Base-by-base conservation (phyloP, 1,284 basidiomycete genomes). In the Phaffia rhodozyma region DNA sequence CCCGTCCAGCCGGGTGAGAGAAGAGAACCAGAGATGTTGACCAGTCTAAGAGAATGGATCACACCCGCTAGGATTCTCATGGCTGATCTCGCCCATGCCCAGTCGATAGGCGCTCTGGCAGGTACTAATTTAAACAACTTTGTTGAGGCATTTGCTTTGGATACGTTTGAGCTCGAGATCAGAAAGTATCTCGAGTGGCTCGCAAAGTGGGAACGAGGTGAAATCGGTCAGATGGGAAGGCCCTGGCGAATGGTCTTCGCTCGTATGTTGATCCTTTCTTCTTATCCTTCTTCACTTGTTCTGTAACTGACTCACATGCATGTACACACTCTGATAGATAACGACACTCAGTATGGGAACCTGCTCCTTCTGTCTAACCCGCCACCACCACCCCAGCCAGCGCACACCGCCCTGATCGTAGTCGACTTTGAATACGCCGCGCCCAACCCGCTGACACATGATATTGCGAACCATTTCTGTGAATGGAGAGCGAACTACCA, bases 361-460 rank as follows among this genome's bases (percentile, higher is more conserved):
- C 76, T 96, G n/a, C 77, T 96, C 65, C 79, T 83, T 69, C 78
- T 92, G 68, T 85, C 81, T 53, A 77, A 78, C 54, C 76, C 80
- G 29, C 67, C 74, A 0, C 79, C 82, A 60, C 78, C 81, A 7
- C 69, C 71, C 18, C 70, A 71, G 7, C 76, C 77, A 1, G 69
- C 72, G n/a, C 77, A 78, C 68, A 75, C 77, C 63, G 65, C 70
- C 25, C 85, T 93, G 70, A 88, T 93, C 72, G 89, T 96, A 48
- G 89, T 96, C 68, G 91, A 96, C 76, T 96, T 94, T 73, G 92
- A 97, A 77, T 97, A 96, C 72, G 89, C 91, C 9, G 81, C 85
- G 0, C 86, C 87, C 2, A 96, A 94, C 73, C 84, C 89, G 32
- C 84, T 90, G 3, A 87, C 89, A 2, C 93, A 85, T 75, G 92